These are phyloP conservation scores for Datura wrightii DNA, from an alignment of 257 asterid genomes.

Conservation along the genomic window DNA sequence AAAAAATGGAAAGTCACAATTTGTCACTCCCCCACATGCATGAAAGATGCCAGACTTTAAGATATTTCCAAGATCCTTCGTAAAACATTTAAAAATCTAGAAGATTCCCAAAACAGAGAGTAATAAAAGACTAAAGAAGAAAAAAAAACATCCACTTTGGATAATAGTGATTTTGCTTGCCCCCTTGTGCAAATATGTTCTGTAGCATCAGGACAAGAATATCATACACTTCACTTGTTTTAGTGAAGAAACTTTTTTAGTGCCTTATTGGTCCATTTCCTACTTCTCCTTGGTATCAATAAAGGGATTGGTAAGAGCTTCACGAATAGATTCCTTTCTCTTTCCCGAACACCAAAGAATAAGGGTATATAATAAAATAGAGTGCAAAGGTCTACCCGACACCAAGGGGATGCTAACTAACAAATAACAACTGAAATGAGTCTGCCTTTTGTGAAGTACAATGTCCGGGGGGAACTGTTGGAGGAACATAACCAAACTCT, in stretches of 20 bases:
- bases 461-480: too few species aligned
- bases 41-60: neutral
- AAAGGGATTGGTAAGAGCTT: neutral
- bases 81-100: neutral
- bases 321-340: neutral
- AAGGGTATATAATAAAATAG: neutral
- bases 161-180: neutral
- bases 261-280: neutral
- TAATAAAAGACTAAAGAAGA: neutral
- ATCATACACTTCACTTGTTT: neutral
- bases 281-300: neutral
- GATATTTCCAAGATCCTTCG: neutral
- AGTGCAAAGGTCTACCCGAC: neutral
- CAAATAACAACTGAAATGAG: too few species aligned
- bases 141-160: neutral
- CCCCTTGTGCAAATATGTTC: neutral
- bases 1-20: neutral
- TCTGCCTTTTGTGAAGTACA: too few species aligned
- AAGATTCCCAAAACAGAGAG: neutral
- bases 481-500: too few species aligned
- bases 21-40: conserved; percentile 4
- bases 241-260: neutral
- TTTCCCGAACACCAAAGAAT: neutral
- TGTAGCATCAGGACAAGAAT: conserved; percentile 15
- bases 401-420: neutral